Evolutionary conservation across 1,139 yeast genomes (phyloP), one percentile per base, ranked within the genome.

Genomic region (Zygosaccharomyces sapae): DNA sequence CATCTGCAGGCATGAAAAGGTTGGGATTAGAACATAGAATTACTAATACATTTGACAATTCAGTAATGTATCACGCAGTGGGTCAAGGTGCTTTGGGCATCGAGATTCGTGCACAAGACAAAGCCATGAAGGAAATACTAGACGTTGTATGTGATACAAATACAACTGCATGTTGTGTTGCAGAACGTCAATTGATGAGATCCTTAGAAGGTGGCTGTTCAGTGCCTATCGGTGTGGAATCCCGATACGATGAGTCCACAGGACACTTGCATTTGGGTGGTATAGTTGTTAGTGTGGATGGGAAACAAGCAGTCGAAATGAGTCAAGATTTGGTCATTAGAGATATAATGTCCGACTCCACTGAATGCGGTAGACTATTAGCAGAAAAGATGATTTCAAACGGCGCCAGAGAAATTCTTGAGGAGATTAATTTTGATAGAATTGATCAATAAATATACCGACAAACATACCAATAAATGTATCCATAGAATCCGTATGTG

Each of bases 71-170:
- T 65, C 87, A 92, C 64, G 96, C 98, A 0, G 97, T 92, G 35
- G 98, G 98, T 13, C 98, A 92, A 71, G 98, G 98, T 54, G 97
- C 97, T 0, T 71, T 92, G 45, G 98, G 97, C 18, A 73, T 92
- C 34, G 98, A 92, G 69, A 86, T 90, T 55, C 78, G 94, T 59
- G 76, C 76, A 49, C 79, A 76, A 48, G 96, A 94, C 65, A 65
- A 68, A 6, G 68, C 71, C 45, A 76, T 84, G 64, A 72, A 73
- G 57, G 68, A 76, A 45, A 73, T 90, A 27, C 76, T 95, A 55
- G 66, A 73, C 18, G 72, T 77, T 45, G 79, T 92, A 53, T 84
- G 83, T 59, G 84, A 89, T 64, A 68, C 72, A 44, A 76, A 80
- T 9, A 77, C 95, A 2, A 78, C 90, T 1, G 71, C 81, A 54